Conservation (phyloP, 495 filamentous ascomycete species). For the Trichoderma virens region DNA sequence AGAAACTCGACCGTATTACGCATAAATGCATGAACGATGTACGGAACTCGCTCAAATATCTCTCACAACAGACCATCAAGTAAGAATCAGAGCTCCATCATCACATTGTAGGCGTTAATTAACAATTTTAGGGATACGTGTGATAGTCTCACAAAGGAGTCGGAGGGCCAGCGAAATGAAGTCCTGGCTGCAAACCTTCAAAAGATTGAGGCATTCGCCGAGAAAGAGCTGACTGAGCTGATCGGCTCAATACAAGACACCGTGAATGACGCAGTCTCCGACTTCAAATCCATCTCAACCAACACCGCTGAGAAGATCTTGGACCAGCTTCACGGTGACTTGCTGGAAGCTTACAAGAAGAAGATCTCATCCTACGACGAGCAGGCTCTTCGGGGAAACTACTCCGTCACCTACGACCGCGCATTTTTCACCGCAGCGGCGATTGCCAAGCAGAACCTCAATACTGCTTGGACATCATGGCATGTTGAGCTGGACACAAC, state of each 20-base stretch:
- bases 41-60: background rate
- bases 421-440: background rate
- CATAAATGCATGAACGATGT: background rate
- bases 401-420: constrained; percentile 4
- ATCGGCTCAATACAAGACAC: background rate
- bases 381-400: background rate
- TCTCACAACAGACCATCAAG: background rate
- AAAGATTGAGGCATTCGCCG: constrained; percentile 3
- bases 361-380: background rate
- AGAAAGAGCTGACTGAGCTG: background rate
- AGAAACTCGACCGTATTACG: background rate
- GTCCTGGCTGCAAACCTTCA: background rate
- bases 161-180: background rate
- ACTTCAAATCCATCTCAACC: background rate
- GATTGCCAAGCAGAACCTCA: background rate
- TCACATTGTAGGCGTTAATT: background rate
- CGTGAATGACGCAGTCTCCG: background rate
- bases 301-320: background rate
- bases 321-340: constrained; percentile 1
- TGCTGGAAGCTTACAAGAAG: constrained; percentile 3
- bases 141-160: background rate
- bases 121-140: background rate
- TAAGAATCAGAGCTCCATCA: background rate
- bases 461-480: background rate
- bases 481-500: background rate